Evolutionary conservation across 1,284 basidiomycete genomes (phyloP), one percentile per base, ranked within the genome.

Genomic region (Irpex sp.): DNA sequence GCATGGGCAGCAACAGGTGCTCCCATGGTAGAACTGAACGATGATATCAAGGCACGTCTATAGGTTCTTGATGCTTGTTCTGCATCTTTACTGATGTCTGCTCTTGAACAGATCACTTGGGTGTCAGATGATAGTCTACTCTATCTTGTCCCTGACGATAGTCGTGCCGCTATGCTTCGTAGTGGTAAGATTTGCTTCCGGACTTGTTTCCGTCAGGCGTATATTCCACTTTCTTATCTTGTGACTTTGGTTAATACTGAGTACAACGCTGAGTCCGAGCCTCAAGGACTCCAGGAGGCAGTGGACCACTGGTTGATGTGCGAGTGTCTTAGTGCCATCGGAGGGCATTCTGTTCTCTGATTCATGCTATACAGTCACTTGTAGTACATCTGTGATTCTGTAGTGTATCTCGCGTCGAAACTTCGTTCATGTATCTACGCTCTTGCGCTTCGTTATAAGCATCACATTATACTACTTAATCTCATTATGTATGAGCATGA

Each of bases 311-410:
- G 37, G 19, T 21, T 58, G 8, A 33, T 58, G 21, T 54, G 19
- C 57, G 37, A 36, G 43, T n/a, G 43, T 39, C 26, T 61, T 4
- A 70, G 70, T 37, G 67, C 50, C 50, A 53, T 53, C 5, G 50
- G n/a, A 26, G n/a, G 50, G 19, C 50, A 17, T 53, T n/a, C 50
- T 17, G 9, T 53, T 31, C 31, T 31, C 31, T 31, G 31, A 31
- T 31, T 31, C 31, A 31, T 31, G 31, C 31, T 31, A 31, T 31
- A 31, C 31, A 31, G 31, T 31, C 31, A 31, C 31, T 31, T 31
- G 31, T 31, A 31, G 31, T 31, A 31, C 31, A 31, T 31, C 31
- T 31, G 31, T 31, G 31, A 31, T 31, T 31, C 31, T 31, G 31
- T 31, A 31, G 31, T 31, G 31, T 31, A 31, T 3, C 31, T 31